A percentile compares a stretch with the other conserved stretches of the same genome.
phyloP scores from a whole-genome alignment of 164 flowering plant species.

The Nymphaea colorata region DNA sequence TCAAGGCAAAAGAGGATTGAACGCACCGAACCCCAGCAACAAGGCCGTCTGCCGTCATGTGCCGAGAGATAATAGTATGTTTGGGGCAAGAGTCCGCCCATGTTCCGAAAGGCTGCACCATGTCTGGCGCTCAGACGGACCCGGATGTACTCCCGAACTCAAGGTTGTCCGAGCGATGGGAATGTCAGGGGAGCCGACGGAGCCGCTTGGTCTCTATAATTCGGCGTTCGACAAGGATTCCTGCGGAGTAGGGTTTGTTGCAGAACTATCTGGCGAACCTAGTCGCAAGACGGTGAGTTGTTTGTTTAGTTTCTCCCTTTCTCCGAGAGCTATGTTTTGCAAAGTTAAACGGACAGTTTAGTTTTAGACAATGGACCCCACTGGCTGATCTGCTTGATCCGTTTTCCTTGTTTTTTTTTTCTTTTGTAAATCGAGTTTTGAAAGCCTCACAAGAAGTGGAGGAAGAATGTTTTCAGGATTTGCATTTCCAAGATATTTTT shows the following conservation, averaged over 20 bases:
- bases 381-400: background rate
- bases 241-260: slow-evolving; percentile 97
- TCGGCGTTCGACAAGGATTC: slow-evolving; percentile 91
- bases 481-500: background rate
- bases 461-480: background rate
- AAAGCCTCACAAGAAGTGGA: background rate
- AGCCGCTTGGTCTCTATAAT: slow-evolving; percentile 88
- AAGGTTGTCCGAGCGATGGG: slow-evolving; percentile 33
- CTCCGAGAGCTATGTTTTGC: background rate
- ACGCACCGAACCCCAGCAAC: slow-evolving; percentile 12
- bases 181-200: slow-evolving; percentile 81
- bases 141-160: slow-evolving; percentile 53
- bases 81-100: slow-evolving; percentile 31
- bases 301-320: background rate
- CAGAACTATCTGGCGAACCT: slow-evolving; percentile 81
- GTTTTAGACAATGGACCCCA: background rate
- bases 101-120: slow-evolving; percentile 41
- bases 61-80: slow-evolving; percentile 25
- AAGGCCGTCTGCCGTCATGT: slow-evolving; percentile 14
- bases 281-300: slow-evolving; percentile 73
- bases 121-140: slow-evolving; percentile 58
- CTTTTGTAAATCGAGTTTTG: no score
- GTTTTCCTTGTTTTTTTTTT: background rate
- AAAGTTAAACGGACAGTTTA: background rate
- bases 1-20: slow-evolving; percentile 17